Evolutionary conservation across 352 stramenopile species (phyloP).

Genomic region (Phytophthora cryptogea): DNA sequence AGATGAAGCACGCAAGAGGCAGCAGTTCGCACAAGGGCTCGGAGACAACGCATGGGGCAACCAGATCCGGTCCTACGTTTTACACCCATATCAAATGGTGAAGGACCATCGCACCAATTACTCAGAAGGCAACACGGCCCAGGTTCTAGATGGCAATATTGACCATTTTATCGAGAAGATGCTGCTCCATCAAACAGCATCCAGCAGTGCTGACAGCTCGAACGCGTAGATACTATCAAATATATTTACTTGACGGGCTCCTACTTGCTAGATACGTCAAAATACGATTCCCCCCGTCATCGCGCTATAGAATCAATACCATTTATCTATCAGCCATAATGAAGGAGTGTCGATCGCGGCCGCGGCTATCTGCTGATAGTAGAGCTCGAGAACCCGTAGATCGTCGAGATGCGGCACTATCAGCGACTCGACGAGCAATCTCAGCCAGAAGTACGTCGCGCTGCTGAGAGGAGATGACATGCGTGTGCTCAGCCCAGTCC

Average conservation of each 20-base stretch:
- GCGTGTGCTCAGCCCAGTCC: conserved; percentile 81
- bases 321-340: conserved; percentile 29
- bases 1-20: conserved; percentile 45
- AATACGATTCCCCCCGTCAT: background rate
- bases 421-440: conserved; percentile 68
- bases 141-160: conserved; percentile 92
- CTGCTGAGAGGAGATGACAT: conserved; percentile 71
- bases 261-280: conserved; percentile 7
- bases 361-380: conserved; percentile 20
- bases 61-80: conserved; percentile 97
- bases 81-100: conserved; percentile 98
- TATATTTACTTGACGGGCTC: conserved; percentile 19
- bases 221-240: conserved; percentile 15
- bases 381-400: conserved; percentile 21
- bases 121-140: conserved; percentile 84
- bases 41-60: conserved; percentile 81
- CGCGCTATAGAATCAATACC: background rate
- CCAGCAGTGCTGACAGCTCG: background rate
- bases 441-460: conserved; percentile 74
- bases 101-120: conserved; percentile 95
- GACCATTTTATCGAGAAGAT: conserved; percentile 82
- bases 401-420: conserved; percentile 36
- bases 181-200: conserved; percentile 48
- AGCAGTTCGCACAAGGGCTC: conserved; percentile 65
- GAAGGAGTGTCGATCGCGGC: conserved; percentile 31